phyloP scores from a whole-genome alignment of 2,329 filamentous ascomycete genomes.

The Cadophora malorum region DNA sequence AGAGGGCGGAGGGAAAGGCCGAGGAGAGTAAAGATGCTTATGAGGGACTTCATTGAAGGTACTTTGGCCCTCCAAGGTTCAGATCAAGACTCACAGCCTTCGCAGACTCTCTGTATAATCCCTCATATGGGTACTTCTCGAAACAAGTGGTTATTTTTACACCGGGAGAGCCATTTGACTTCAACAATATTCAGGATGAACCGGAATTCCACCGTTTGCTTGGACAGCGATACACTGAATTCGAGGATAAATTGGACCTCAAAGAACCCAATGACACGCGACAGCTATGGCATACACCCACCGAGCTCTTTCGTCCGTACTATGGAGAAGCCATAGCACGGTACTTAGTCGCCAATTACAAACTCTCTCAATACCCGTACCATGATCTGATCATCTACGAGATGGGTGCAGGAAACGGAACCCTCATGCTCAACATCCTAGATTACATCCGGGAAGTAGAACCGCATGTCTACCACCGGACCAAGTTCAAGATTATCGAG shows the following conservation, averaged over 20 bases:
- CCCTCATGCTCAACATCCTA: constrained; percentile 96
- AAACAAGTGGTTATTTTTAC: constrained; percentile 97
- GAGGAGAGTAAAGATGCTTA: constrained; percentile 91
- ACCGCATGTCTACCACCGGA: constrained; percentile 91
- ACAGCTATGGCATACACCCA: constrained; percentile 98
- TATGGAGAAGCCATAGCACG: constrained; percentile 98
- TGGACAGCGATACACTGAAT: constrained; percentile 81
- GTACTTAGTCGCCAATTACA: constrained; percentile 95
- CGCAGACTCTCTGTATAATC: constrained; percentile 91
- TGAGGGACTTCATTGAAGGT: constrained; percentile 98
- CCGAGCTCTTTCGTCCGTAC: constrained; percentile 93
- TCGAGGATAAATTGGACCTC: constrained; percentile 86
- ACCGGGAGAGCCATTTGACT: constrained; percentile 89
- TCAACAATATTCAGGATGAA: constrained; percentile 81
- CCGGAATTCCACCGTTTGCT: constrained; percentile 81
- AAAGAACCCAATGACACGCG: constrained; percentile 71
- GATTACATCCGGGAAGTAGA: constrained; percentile 93
- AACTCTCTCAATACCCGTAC: constrained; percentile 91
- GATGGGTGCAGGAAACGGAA: constrained; percentile 96
- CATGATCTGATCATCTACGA: constrained; percentile 98
- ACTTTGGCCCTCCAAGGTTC: constrained; percentile 35
- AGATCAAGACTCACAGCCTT: constrained; percentile 29
- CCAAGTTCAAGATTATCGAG: constrained; percentile 94
- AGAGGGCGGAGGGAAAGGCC: constrained; percentile 77
- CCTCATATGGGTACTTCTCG: constrained; percentile 93